These are phyloP conservation scores for Pseudocercospora vitis DNA, from an alignment of 2,329 filamentous ascomycete species.

Conservation along the genomic window DNA sequence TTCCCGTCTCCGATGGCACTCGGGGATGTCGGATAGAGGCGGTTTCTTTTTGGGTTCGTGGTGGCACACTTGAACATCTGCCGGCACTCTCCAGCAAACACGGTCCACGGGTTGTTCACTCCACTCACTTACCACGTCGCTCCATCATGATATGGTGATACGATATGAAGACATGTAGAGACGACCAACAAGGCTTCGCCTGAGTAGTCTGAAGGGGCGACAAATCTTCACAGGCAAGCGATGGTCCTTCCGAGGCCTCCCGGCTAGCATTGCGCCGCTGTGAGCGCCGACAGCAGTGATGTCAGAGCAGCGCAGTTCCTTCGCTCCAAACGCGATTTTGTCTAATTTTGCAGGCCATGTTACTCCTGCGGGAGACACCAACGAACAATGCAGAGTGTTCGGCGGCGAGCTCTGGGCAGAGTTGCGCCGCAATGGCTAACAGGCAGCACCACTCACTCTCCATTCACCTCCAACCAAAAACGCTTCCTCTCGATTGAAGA, in stretches of 20 bases:
- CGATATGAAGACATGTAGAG: no score
- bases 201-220: background rate
- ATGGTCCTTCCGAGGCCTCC: background rate
- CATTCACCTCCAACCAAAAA: constrained; percentile 13
- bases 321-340: background rate
- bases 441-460: background rate
- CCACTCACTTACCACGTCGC: no score
- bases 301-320: constrained; percentile 6
- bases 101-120: no score
- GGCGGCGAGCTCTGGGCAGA: constrained; percentile 5
- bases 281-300: constrained; percentile 8
- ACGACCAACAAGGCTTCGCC: no score
- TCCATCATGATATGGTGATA: no score
- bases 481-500: constrained; percentile 29
- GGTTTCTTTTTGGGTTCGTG: no score
- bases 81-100: no score
- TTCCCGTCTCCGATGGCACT: background rate
- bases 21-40: background rate
- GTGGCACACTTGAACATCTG: no score
- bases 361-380: background rate
- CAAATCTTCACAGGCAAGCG: background rate
- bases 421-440: constrained; percentile 4
- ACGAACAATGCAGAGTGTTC: constrained; percentile 13
- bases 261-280: background rate
- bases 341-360: background rate